Evolutionary conservation across 2,329 filamentous ascomycete genomes (phyloP).

Genomic region (Dactylellina parvicollis): DNA sequence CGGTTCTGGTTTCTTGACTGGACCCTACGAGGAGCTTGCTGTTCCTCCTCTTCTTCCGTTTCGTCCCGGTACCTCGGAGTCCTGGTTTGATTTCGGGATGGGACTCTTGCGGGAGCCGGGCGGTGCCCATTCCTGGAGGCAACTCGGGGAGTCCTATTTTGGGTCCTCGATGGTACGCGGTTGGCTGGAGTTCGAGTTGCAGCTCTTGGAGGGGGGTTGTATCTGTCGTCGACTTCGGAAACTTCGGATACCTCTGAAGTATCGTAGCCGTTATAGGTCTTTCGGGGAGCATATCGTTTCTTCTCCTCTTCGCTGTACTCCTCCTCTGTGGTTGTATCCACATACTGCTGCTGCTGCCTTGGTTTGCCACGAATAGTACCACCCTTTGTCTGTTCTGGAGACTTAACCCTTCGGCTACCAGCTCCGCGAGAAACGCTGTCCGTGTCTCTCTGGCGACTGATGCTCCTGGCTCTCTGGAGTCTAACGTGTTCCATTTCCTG

Average conservation of each 20-base stretch:
- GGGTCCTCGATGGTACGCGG: slow-evolving; percentile 39
- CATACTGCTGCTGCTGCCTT: slow-evolving; percentile 18
- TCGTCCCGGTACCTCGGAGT: slow-evolving; percentile 41
- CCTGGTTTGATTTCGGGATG: slow-evolving; percentile 40
- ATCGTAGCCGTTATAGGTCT: slow-evolving; percentile 48
- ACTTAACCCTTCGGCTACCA: slow-evolving; percentile 25
- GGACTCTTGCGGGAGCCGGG: slow-evolving; percentile 36
- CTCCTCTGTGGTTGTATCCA: slow-evolving; percentile 39
- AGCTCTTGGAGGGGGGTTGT: slow-evolving; percentile 14
- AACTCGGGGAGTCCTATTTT: slow-evolving; percentile 45
- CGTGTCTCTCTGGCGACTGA: slow-evolving; percentile 31
- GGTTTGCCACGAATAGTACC: slow-evolving; percentile 31
- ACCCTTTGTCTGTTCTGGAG: slow-evolving; percentile 32
- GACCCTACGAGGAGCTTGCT: slow-evolving; percentile 40
- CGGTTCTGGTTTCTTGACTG: slow-evolving; percentile 43
- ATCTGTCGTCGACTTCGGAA: slow-evolving; percentile 43
- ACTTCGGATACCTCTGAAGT: slow-evolving; percentile 50
- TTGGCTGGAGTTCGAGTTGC: slow-evolving; percentile 31
- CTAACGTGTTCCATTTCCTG: slow-evolving; percentile 50
- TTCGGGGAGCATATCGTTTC: slow-evolving; percentile 15
- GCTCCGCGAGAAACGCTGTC: slow-evolving; percentile 23
- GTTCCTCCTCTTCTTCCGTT: slow-evolving; percentile 38
- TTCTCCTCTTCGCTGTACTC: slow-evolving; percentile 44
- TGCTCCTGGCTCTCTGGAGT: slow-evolving; percentile 46
- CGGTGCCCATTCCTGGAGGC: slow-evolving; percentile 48